Percentiles rank a stretch among this genome's conserved stretches.
Conservation (phyloP, 352 stramenopile genomes). For the Thraustotheca clavata region DNA sequence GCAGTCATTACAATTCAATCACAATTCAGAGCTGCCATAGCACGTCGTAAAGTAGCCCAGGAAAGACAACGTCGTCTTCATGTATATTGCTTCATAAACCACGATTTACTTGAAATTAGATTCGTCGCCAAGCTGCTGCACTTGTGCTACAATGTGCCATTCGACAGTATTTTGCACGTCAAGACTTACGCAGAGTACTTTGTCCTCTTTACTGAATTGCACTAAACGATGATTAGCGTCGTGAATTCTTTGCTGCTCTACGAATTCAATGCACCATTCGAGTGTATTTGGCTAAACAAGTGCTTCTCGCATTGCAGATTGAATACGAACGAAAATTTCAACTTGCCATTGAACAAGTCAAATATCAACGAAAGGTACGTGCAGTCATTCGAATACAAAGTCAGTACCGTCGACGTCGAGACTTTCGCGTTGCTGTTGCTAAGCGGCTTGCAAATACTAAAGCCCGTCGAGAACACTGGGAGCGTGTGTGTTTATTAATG, state of each 20-base stretch:
- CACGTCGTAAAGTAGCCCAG: neutral
- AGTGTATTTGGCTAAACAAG: neutral
- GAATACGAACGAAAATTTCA: slow-evolving; percentile 15
- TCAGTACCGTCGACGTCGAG: slow-evolving; percentile 22
- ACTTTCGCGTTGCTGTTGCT: slow-evolving; percentile 8
- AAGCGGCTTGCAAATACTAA: neutral
- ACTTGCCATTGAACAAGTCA: slow-evolving; percentile 8
- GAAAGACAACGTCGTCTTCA: slow-evolving; percentile 23
- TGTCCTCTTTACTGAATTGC: neutral
- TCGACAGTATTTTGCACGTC: neutral
- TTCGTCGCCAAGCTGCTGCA: neutral
- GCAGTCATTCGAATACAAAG: slow-evolving; percentile 31
- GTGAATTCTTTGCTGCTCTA: neutral
- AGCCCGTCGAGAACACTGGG: neutral
- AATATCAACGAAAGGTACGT: slow-evolving; percentile 7
- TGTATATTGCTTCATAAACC: neutral
- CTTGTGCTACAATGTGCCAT: slow-evolving; percentile 7
- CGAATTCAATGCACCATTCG: slow-evolving; percentile 5
- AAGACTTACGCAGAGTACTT: neutral
- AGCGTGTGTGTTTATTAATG: neutral
- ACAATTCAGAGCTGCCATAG: slow-evolving; percentile 18
- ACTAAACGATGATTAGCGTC: neutral
- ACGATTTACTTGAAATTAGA: neutral
- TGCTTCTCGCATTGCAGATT: neutral
- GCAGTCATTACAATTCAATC: slow-evolving; percentile 38